phyloP scores from a whole-genome alignment of 2,329 filamentous ascomycete species.

The Ophiocordyceps sinensis region DNA sequence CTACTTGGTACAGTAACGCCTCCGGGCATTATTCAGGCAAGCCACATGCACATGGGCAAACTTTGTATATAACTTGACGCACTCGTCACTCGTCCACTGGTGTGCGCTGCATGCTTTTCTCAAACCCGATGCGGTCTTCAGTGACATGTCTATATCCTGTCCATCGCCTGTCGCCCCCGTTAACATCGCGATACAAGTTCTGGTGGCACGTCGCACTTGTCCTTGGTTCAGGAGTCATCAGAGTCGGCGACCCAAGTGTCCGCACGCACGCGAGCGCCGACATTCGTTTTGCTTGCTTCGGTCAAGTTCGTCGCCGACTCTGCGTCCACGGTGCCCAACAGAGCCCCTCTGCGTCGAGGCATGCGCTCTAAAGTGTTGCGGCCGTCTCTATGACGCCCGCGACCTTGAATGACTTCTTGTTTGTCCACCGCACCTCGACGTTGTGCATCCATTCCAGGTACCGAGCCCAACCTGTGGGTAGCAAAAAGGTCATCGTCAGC shows the following conservation, averaged over 20 bases:
- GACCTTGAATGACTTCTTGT: constrained; percentile 47
- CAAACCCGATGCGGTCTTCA: too few relatives aligned
- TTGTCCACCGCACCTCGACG: constrained; percentile 56
- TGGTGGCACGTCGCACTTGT: too few relatives aligned
- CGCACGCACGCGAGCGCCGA: too few relatives aligned
- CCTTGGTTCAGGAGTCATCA: too few relatives aligned
- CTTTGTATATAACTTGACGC: background rate
- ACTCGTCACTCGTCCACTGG: too few relatives aligned
- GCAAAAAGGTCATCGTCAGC: background rate
- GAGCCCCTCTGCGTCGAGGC: background rate
- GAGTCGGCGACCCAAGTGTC: too few relatives aligned
- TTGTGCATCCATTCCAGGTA: constrained; percentile 91
- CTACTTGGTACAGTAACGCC: too few relatives aligned
- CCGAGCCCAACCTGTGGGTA: constrained; percentile 63
- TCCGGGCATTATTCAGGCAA: background rate
- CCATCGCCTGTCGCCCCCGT: too few relatives aligned
- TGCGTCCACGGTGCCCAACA: background rate
- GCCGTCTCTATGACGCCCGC: constrained; percentile 49
- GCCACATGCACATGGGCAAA: background rate
- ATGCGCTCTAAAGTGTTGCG: constrained; percentile 28
- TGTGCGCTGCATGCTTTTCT: too few relatives aligned
- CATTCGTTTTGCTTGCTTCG: too few relatives aligned
- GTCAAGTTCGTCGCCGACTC: background rate
- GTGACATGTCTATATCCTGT: too few relatives aligned
- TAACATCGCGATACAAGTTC: too few relatives aligned